Evolutionary conservation across 805 yeast genomes (phyloP), one percentile per base, ranked within the genome.

Genomic region (Lachancea fermentati): DNA sequence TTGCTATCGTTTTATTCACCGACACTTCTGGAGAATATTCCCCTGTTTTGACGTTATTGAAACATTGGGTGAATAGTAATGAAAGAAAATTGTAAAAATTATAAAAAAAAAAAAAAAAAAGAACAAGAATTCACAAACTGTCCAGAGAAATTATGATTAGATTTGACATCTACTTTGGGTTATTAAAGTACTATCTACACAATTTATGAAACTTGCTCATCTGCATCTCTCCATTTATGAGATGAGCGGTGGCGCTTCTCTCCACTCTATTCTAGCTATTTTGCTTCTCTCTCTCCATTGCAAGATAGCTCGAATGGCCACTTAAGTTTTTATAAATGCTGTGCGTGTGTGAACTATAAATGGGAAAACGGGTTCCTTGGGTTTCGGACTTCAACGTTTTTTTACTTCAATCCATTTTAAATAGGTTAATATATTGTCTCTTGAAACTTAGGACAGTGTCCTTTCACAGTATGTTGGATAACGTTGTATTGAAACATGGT

Each of bases 301-400:
- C 26, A 22, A 22, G 26, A 7, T 22, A 22, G 26, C 26, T 22
- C 11, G 26, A 22, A 22, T 7, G 7, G 26, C 26, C 11, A 22
- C 26, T 22, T 7, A 22, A 11, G 26, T 22, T 22, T 22, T 22
- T 22, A 26, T 32, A 18, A 28, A 38, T 19, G 41, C 41, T 38
- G 41, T 34, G 41, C 32, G 28, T 32, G 41, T 36, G 41, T 38
- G 37, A 38, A 32, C 41, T 32, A 31, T 19, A 29, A 32, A 38
- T 32, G 36, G 41, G 33, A 32, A 32, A 32, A 31, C 34, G 18
- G 32, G 26, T 38, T 35, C n/a, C 32, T 28, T 26, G 36, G 41
- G 41, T 38, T 38, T 38, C 31, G 36, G 36, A 32, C 41, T 38
- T 32, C 32, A 38, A 32, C 28, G 28, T 36, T 26, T 38, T 22